phyloP scores from a whole-genome alignment of 2,329 filamentous ascomycete species.

The Atkinsonella texensis region DNA sequence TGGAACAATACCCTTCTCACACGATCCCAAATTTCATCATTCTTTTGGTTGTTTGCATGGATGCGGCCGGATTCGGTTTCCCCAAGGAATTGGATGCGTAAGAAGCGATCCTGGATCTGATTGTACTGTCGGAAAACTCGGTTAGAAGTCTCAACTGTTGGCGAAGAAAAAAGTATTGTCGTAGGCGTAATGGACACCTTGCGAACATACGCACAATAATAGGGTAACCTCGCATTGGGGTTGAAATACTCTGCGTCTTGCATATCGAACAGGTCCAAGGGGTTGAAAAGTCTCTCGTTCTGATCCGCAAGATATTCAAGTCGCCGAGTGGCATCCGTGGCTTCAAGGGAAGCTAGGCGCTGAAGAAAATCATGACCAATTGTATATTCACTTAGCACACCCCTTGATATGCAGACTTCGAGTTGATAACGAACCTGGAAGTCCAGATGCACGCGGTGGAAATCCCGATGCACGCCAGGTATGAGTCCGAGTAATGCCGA shows the following conservation, averaged over 20 bases:
- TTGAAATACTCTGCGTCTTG: slow-evolving; percentile 35
- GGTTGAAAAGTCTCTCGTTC: slow-evolving; percentile 50
- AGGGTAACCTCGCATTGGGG: slow-evolving; percentile 43
- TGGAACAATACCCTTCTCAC: slow-evolving; percentile 60
- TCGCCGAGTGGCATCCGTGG: slow-evolving; percentile 46
- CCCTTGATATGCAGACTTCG: slow-evolving; percentile 81
- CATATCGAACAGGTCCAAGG: slow-evolving; percentile 58
- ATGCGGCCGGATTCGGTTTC: slow-evolving; percentile 56
- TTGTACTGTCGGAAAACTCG: slow-evolving; percentile 67
- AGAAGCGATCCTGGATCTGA: slow-evolving; percentile 61
- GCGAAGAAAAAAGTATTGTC: slow-evolving; percentile 65
- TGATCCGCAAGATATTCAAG: slow-evolving; percentile 64
- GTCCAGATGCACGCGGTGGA: slow-evolving; percentile 38
- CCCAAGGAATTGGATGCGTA: slow-evolving; percentile 82
- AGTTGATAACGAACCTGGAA: slow-evolving; percentile 80
- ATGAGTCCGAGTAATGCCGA: slow-evolving; percentile 15
- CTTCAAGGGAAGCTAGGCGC: slow-evolving; percentile 36
- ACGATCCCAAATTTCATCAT: slow-evolving; percentile 62
- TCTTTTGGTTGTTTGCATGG: slow-evolving; percentile 34
- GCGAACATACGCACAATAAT: slow-evolving; percentile 63
- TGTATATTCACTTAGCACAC: slow-evolving; percentile 63
- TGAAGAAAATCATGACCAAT: slow-evolving; percentile 56
- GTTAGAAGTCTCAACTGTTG: slow-evolving; percentile 77
- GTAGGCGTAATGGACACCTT: slow-evolving; percentile 77
- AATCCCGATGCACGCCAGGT: slow-evolving; percentile 38